Conservation (phyloP, 352 stramenopile genomes). For the Thalassiosira ordinaria region DNA sequence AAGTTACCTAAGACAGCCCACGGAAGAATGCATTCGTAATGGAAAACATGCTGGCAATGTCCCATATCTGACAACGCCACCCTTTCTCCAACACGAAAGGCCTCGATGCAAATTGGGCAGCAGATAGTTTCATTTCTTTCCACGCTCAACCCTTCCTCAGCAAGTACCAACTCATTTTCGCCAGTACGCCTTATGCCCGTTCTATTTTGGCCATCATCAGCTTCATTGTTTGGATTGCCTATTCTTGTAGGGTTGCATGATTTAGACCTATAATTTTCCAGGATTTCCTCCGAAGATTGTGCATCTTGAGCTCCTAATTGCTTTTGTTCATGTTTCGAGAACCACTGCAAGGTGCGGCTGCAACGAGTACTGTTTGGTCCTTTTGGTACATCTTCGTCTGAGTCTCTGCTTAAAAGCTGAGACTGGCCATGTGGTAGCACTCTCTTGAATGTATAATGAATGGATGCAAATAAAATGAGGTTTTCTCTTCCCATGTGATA, state of each 20-base stretch:
- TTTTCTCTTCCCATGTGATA: not conserved
- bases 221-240: not conserved
- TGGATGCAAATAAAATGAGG: not conserved
- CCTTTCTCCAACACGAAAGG: slow-evolving; percentile 13
- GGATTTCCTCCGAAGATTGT: slow-evolving; percentile 1
- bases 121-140: not conserved
- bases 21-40: slow-evolving; percentile 29
- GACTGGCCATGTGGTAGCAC: slow-evolving; percentile 32
- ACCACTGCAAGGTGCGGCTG: not conserved
- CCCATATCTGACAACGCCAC: slow-evolving; percentile 25
- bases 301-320: not conserved
- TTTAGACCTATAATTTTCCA: slow-evolving; percentile 1
- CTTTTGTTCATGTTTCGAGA: slow-evolving; percentile 5
- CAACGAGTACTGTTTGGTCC: not conserved
- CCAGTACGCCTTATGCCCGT: no score
- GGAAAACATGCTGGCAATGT: slow-evolving; percentile 20
- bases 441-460: slow-evolving; percentile 7
- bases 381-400: slow-evolving; percentile 3
- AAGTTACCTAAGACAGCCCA: slow-evolving; percentile 19
- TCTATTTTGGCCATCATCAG: not conserved
- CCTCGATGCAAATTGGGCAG: slow-evolving; percentile 36
- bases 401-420: not conserved
- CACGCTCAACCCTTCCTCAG: slow-evolving; percentile 10
- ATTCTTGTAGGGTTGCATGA: no score
- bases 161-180: slow-evolving; percentile 7